These are phyloP conservation scores for Neurospora sp. DNA, from an alignment of 2,329 filamentous ascomycete species.

Conservation along the genomic window DNA sequence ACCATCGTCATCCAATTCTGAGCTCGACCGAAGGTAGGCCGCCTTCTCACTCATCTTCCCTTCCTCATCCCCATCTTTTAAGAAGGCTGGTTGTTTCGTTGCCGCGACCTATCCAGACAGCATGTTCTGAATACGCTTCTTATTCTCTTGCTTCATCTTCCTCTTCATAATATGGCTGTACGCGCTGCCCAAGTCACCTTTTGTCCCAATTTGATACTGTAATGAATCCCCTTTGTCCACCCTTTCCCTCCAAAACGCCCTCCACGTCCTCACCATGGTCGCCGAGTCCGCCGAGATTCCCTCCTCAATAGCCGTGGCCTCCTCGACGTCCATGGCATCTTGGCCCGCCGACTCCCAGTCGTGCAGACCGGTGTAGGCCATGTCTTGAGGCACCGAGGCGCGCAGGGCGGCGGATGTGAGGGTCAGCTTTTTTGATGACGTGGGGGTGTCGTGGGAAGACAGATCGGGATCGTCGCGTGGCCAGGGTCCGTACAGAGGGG, in stretches of 20 bases:
- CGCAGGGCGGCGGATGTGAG: constrained; percentile 29
- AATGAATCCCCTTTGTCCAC: not conserved
- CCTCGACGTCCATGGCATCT: not conserved
- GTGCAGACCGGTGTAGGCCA: constrained; percentile 29
- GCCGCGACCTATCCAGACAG: not conserved
- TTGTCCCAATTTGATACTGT: not conserved
- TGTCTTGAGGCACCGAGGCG: constrained; percentile 28
- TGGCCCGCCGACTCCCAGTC: constrained; percentile 29
- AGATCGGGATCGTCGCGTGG: constrained; percentile 15
- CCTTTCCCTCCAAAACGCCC: not conserved
- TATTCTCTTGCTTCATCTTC: not conserved
- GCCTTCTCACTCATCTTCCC: not conserved
- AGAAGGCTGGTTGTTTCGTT: not conserved
- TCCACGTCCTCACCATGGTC: not conserved
- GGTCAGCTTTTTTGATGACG: constrained; percentile 19
- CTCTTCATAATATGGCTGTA: not conserved
- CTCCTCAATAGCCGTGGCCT: not conserved
- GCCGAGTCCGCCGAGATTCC: not conserved
- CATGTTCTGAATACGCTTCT: not conserved
- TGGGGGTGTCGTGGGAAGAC: constrained; percentile 9
- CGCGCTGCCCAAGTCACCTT: not conserved
- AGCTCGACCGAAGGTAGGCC: not conserved
- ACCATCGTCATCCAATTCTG: not conserved
- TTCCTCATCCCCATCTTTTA: not conserved
- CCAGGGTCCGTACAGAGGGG: constrained; percentile 33